phyloP scores from a whole-genome alignment of 2,329 filamentous ascomycete species.

The Niveomyces coronatus region DNA sequence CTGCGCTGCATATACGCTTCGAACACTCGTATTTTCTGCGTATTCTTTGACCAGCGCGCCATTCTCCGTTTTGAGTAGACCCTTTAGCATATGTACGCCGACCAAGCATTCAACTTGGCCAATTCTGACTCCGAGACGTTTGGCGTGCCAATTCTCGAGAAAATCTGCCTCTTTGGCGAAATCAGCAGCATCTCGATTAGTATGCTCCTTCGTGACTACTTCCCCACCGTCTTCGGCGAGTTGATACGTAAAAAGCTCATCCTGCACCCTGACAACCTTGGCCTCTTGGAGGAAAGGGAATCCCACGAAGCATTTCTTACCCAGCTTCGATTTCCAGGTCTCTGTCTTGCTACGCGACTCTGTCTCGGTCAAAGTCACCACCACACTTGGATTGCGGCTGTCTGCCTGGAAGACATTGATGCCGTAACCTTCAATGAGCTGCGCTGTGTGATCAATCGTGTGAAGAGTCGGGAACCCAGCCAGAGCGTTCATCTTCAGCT shows the following conservation, averaged over 20 bases:
- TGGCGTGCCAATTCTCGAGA: slow-evolving; percentile 82
- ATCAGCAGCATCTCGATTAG: slow-evolving; percentile 64
- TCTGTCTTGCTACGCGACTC: slow-evolving; percentile 61
- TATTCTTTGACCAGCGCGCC: slow-evolving; percentile 92
- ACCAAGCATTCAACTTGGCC: slow-evolving; percentile 81
- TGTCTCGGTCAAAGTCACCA: slow-evolving; percentile 71
- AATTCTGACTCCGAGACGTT: slow-evolving; percentile 78
- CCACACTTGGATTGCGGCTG: slow-evolving; percentile 92
- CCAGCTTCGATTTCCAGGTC: slow-evolving; percentile 67
- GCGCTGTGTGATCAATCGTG: slow-evolving; percentile 72
- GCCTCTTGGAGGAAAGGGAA: slow-evolving; percentile 95
- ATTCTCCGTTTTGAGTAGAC: slow-evolving; percentile 79
- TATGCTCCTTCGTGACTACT: slow-evolving; percentile 60
- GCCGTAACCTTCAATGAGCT: slow-evolving; percentile 62
- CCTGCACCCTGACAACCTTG: slow-evolving; percentile 77
- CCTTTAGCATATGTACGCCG: slow-evolving; percentile 88
- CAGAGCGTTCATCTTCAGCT: slow-evolving; percentile 71
- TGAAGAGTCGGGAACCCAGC: slow-evolving; percentile 90
- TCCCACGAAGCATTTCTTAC: slow-evolving; percentile 78
- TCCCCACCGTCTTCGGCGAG: slow-evolving; percentile 55
- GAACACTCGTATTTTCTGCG: slow-evolving; percentile 70
- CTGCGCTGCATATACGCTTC: slow-evolving; percentile 86
- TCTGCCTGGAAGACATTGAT: slow-evolving; percentile 94
- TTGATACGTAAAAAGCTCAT: slow-evolving; percentile 85
- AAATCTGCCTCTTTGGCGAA: slow-evolving; percentile 76